These are phyloP conservation scores for Oemleria cerasiformis DNA, from an alignment of 306 rosid species.

Conservation along the genomic window DNA sequence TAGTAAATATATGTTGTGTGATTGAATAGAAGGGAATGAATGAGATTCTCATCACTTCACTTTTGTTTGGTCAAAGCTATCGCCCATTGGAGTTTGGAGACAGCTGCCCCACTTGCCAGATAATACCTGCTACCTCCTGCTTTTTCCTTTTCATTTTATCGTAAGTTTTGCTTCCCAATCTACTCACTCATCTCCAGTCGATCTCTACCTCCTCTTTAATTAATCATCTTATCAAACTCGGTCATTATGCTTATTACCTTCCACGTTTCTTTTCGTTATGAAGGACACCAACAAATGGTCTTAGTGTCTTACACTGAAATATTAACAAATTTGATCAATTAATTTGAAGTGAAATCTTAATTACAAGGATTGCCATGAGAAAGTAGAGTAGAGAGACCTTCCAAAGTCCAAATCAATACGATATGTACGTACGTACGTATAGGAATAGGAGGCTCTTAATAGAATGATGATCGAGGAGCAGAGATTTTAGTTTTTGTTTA, in stretches of 20 bases:
- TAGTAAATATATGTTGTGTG: too few relatives aligned
- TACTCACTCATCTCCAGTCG: not conserved
- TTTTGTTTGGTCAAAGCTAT: slow-evolving; percentile 31
- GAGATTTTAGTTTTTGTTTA: too few relatives aligned
- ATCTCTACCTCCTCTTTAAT: not conserved
- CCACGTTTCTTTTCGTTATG: not conserved
- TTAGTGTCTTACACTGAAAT: too few relatives aligned
- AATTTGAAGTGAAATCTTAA: too few relatives aligned
- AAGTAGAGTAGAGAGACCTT: too few relatives aligned
- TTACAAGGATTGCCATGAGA: too few relatives aligned
- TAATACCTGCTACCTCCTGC: not conserved
- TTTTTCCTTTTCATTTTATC: not conserved
- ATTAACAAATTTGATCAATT: too few relatives aligned
- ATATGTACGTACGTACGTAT: too few relatives aligned
- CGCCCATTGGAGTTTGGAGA: slow-evolving; percentile 14
- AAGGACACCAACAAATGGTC: too few relatives aligned
- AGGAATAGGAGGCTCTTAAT: too few relatives aligned
- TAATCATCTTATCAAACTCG: not conserved
- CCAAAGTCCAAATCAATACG: too few relatives aligned
- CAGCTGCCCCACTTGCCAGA: slow-evolving; percentile 41
- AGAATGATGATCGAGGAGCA: too few relatives aligned
- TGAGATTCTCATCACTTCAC: not conserved
- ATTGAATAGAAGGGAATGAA: not conserved
- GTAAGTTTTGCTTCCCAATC: not conserved
- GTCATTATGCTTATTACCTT: not conserved